phyloP scores from a whole-genome alignment of 202 grass and related monocot species.

The Hordeum pubiflorum region DNA sequence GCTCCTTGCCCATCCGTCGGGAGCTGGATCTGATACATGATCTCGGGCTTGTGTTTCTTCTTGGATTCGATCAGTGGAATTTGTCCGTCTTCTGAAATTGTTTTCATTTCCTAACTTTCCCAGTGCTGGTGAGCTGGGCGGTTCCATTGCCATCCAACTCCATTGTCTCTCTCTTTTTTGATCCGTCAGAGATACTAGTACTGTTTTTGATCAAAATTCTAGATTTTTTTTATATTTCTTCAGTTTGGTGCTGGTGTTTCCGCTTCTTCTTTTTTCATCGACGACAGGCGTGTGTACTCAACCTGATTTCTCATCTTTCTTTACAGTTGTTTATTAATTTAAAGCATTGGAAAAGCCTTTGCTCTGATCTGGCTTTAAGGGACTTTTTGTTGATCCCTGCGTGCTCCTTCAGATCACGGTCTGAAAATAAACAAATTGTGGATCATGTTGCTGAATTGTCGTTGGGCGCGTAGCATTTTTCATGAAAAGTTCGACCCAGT shows the following conservation, averaged over 20 bases:
- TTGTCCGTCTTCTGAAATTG: background rate
- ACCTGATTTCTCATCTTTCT: background rate
- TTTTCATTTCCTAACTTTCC: background rate
- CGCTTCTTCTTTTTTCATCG: background rate
- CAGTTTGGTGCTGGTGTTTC: background rate
- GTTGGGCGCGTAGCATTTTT: background rate
- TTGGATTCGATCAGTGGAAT: background rate
- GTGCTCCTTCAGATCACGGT: background rate
- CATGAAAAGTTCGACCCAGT: background rate
- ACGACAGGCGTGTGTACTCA: background rate
- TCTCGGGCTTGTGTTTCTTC: background rate
- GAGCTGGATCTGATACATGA: background rate
- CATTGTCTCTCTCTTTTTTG: background rate
- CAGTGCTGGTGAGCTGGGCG: background rate
- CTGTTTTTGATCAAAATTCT: slow-evolving; percentile 3
- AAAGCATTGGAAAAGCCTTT: background rate
- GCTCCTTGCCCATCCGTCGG: background rate
- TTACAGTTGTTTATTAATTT: background rate
- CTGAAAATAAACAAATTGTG: background rate
- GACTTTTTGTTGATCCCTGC: background rate
- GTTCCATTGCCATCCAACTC: background rate
- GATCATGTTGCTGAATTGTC: background rate
- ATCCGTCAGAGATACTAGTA: background rate
- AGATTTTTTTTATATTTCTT: background rate
- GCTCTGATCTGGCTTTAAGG: background rate